Evolutionary conservation across 352 stramenopile species (phyloP), one percentile per base, ranked within the genome.

Genomic region (Globisporangium emineosum): DNA sequence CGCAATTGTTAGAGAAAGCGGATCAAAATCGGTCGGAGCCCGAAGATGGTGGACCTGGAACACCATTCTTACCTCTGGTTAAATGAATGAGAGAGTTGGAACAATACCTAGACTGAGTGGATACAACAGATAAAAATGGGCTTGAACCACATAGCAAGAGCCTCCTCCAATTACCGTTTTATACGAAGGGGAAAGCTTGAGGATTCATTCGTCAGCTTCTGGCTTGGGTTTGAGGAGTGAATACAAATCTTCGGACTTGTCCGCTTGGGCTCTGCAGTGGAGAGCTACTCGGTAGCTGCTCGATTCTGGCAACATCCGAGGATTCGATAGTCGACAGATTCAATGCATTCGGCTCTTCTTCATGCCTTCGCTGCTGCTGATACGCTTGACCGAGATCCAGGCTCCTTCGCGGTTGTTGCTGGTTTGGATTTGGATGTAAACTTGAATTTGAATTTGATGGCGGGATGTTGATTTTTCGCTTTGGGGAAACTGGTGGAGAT

Each of bases 401-500:
- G 25, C 49, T 43, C 6, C 29, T 13, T 5, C n/a, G 50, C 5
- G 42, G 27, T 12, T 65, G 47, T n/a, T 27, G n/a, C 15, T 35
- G 23, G 29, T 63, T 45, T 21, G 33, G 6, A 13, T 21, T 25
- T 9, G 4, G 7, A 49, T 21, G 7, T n/a, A 33, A 43, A 13
- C 52, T 57, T 29, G 29, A 43, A 21, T 30, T 57, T 43, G 19
- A 2, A 6, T 45, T 45, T 45, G 15, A 6, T 21, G 37, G 5
- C 15, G 37, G 15, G 4, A 4, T 13, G n/a, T 13, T 43, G 35
- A 32, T 27, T 17, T 33, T 27, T 21, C 52, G 19, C 40, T 47
- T 66, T 33, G 61, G 61, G 27, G 53, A 67, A 6, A 25, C 30
- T 1, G 50, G 60, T 7, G 49, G 49, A 15, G 60, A 65, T 25